A percentile compares a stretch with the other conserved stretches of the same genome.
Conservation (phyloP, 768 basidiomycete species). For the Gymnopilus junonius region DNA sequence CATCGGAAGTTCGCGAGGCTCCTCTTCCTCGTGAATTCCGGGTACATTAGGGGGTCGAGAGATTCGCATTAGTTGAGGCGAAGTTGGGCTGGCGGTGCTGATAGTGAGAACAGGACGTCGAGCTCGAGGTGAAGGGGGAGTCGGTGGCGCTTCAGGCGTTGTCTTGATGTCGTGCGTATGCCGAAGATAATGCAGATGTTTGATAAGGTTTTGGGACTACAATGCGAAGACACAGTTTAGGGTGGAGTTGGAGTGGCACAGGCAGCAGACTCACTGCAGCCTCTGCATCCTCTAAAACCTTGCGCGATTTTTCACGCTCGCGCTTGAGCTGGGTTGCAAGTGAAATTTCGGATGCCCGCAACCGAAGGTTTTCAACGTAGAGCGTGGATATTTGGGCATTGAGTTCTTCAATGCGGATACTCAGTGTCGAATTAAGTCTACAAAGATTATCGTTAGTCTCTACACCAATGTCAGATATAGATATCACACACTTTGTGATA, state of each 20-base stretch:
- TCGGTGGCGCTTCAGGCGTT: slow-evolving; percentile 37
- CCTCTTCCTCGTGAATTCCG: slow-evolving; percentile 71
- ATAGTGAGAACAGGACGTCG: slow-evolving; percentile 44
- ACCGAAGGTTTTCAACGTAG: slow-evolving; percentile 80
- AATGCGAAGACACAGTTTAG: slow-evolving; percentile 7
- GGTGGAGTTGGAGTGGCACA: slow-evolving; percentile 3
- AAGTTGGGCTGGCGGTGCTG: slow-evolving; percentile 39
- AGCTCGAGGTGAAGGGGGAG: slow-evolving; percentile 53
- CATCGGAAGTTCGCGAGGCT: slow-evolving; percentile 51
- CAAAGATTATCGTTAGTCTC: neutral
- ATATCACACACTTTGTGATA: slow-evolving; percentile 74
- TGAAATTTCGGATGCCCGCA: slow-evolving; percentile 81
- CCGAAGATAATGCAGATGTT: slow-evolving; percentile 68
- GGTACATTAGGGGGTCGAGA: slow-evolving; percentile 71
- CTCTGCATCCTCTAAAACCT: slow-evolving; percentile 75
- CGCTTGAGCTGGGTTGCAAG: slow-evolving; percentile 77
- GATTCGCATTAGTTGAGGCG: slow-evolving; percentile 57
- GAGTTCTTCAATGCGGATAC: slow-evolving; percentile 82
- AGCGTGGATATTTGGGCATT: slow-evolving; percentile 83
- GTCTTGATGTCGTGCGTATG: slow-evolving; percentile 56
- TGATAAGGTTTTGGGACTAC: slow-evolving; percentile 63
- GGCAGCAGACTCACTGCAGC: slow-evolving; percentile 56
- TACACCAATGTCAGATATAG: slow-evolving; percentile 57
- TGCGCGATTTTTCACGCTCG: slow-evolving; percentile 77
- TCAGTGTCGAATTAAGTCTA: slow-evolving; percentile 86